Evolutionary conservation across 2,329 filamentous ascomycete species (phyloP), one percentile per base, ranked within the genome.

Genomic region (Arthrobotrys iridis): DNA sequence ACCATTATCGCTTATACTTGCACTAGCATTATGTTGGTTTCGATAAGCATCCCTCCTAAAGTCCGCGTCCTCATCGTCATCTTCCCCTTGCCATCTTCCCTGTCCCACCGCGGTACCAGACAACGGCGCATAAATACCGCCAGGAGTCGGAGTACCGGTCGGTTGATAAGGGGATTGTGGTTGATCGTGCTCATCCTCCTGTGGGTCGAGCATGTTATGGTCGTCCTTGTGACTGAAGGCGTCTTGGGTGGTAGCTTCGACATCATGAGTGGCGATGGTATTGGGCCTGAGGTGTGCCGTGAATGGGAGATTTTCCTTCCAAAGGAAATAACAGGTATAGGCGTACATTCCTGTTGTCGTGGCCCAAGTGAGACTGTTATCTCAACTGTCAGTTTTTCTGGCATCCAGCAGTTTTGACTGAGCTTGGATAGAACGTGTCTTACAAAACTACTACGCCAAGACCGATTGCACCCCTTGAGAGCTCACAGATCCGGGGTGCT

Each of bases 361-460:
- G 8, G 78, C 77, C 71, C 78, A 79, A 46, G 78, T 50, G 48
- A 80, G 67, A 67, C 78, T 79, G 48, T 67, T 37, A 6, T 30
- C 24, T 10, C 46, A 22, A 26, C 33, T 18, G 37, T 35, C 40
- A 52, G 30, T 43, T 59, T 59, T 43, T 33, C 48, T 28, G 40
- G 43, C 6, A 50, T 15, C 41, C 22, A 46, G 10, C 15, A 4
- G 15, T 24, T 76, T 64, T 48, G n/a, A 6, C 13, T 30, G 55
- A 20, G 28, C 15, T 18, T 30, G 26, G 30, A 58, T 15, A 33
- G 18, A 40, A 28, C 28, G 26, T 35, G 50, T 62, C 87, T 71
- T 84, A 90, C 89, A 85, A 87, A 79, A 87, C 84, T 71, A 91
- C 86, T 50, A 91, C 87, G 18, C 86, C 88, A 20, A 90, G 79